Evolutionary conservation across 2,329 filamentous ascomycete species (phyloP).

Genomic region (Fusarium transvaalense): DNA sequence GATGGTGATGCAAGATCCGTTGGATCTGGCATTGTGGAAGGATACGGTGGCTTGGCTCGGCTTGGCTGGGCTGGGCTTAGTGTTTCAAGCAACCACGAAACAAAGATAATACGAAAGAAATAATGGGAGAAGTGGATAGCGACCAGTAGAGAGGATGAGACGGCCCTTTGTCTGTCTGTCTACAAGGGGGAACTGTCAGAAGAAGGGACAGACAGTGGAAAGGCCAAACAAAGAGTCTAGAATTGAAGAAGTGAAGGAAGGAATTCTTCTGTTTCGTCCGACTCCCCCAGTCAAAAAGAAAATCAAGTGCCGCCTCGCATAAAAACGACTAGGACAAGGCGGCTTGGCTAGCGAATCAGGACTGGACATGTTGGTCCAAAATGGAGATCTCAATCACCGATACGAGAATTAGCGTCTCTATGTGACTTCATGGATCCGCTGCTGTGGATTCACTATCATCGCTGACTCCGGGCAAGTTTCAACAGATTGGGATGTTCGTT

Average conservation of each 20-base stretch:
- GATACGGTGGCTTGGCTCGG: not conserved
- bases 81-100: not conserved
- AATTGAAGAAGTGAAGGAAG: not conserved
- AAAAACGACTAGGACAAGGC: constrained; percentile 2
- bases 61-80: not conserved
- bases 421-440: constrained; percentile 21
- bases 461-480: not conserved
- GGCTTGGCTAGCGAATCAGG: constrained; percentile 2
- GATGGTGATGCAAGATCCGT: not conserved
- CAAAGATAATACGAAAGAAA: not conserved
- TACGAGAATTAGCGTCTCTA: constrained; percentile 21
- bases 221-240: not conserved
- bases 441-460: not conserved
- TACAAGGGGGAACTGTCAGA: not conserved
- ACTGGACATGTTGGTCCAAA: not conserved
- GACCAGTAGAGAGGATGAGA: not conserved
- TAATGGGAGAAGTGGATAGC: not conserved
- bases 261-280: constrained; percentile 2
- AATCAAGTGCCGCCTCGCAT: not conserved
- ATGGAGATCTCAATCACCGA: constrained; percentile 14
- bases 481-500: constrained; percentile 14
- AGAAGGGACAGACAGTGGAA: not conserved
- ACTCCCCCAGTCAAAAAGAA: not conserved
- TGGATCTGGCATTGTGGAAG: not conserved
- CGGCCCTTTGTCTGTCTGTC: not conserved